Conservation (phyloP, 2,329 filamentous ascomycete genomes). For the Clarireedia monteithiana region DNA sequence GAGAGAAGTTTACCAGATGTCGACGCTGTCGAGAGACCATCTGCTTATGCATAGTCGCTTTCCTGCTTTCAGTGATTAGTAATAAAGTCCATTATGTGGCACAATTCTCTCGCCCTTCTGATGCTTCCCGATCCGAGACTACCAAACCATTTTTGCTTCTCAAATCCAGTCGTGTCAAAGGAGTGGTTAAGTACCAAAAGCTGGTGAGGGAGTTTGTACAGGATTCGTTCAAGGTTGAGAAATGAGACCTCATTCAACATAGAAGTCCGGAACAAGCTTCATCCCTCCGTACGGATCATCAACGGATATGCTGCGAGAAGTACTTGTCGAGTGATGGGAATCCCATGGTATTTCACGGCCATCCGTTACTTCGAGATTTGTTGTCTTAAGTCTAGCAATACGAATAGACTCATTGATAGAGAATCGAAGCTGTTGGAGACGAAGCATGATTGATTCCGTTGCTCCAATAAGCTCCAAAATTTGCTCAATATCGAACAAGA, state of each 20-base stretch:
- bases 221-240: background rate
- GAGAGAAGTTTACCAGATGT: too few species aligned
- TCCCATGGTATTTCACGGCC: conserved; percentile 11
- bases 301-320: conserved; percentile 2
- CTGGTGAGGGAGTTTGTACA: background rate
- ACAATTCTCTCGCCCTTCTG: too few species aligned
- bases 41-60: too few species aligned
- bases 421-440: conserved; percentile 24
- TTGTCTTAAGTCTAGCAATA: background rate
- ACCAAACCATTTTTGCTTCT: too few species aligned
- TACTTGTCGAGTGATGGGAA: conserved; percentile 7
- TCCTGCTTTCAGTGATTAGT: too few species aligned
- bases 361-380: conserved; percentile 6
- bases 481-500: conserved; percentile 39
- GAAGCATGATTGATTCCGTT: conserved; percentile 19
- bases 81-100: too few species aligned
- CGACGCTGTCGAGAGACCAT: too few species aligned
- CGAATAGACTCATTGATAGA: conserved; percentile 21
- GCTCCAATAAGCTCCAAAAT: conserved; percentile 40
- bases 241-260: conserved; percentile 3
- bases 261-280: conserved; percentile 20
- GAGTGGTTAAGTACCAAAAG: background rate
- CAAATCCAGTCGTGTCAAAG: too few species aligned
- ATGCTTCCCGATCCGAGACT: too few species aligned
- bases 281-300: conserved; percentile 17